Base-by-base conservation (phyloP, 345 rosid genomes). In the Dipteronia dyeriana region DNA sequence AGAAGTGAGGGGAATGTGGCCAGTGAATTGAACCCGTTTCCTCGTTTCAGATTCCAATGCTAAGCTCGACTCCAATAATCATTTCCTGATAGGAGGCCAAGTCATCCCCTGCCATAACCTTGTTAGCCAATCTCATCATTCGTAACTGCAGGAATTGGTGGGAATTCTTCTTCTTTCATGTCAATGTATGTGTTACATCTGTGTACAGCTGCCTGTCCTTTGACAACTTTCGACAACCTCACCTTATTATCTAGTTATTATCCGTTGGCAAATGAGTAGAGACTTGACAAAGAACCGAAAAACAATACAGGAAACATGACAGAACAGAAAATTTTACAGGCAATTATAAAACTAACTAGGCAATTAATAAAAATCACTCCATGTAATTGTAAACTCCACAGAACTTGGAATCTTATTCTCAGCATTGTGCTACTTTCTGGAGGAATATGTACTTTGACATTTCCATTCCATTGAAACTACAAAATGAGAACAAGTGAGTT, bases 101-200 rank as follows among this genome's bases (percentile, higher is more conserved):
- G 80, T 93, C 98, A 84, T 93, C 98, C 4, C 96, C 97, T 0
- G 91, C 97, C 94, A 93, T 87, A 43, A 88, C 71, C 77, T 85
- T 93, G 11, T 62, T 14, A 29, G 79, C 86, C n/a, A 29, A 79
- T 79, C 68, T 79, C 87, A 13, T 91, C 97, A 23, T 95, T 95
- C 39, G 86, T 78, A 47, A 78, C 78, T 11, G 98, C 95, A 56
- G 97, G 98, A 82, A 87, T 88, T 13, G 78, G 5, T 9, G 91
- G 95, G 74, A 74, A 26, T 7, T 76, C 85, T 64, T 87, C 86
- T 17, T 85, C 85, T 31, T 81, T 82, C 83, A 84, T 75, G 80
- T 88, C 84, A 39, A 95, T 61, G 54, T 81, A 76, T 14, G 86
- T 91, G n/a, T 57, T 70, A 71, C 98, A 95, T 80, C 91, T 82